Conservation (phyloP, 768 basidiomycete species). For the Suillus ampliporus region DNA sequence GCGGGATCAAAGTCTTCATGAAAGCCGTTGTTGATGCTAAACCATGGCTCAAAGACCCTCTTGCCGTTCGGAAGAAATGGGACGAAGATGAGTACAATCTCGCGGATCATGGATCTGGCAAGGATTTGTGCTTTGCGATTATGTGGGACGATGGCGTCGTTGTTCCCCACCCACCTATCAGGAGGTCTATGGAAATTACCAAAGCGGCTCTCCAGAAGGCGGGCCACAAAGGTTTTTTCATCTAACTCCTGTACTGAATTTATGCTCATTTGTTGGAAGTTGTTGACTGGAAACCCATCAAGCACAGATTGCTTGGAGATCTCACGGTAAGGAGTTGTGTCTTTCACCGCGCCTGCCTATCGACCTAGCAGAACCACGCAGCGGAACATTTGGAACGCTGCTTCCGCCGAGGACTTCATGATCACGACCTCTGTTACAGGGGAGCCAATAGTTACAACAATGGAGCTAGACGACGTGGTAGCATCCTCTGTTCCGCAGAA, state of each 20-base stretch:
- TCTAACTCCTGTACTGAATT: not conserved
- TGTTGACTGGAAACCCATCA: constrained; percentile 68
- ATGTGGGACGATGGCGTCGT: constrained; percentile 71
- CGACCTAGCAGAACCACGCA: constrained; percentile 22
- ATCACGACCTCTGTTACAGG: constrained; percentile 44
- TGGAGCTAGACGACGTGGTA: constrained; percentile 41
- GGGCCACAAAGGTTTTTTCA: constrained; percentile 64
- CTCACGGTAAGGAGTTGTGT: constrained; percentile 44
- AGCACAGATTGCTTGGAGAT: constrained; percentile 53
- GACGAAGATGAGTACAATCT: constrained; percentile 62
- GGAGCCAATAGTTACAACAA: constrained; percentile 60
- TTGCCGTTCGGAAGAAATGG: constrained; percentile 64
- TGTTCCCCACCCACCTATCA: constrained; percentile 67
- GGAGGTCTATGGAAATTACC: constrained; percentile 59
- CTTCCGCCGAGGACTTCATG: constrained; percentile 52
- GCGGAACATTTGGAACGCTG: constrained; percentile 52
- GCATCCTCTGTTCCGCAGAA: constrained; percentile 33
- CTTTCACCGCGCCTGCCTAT: not conserved
- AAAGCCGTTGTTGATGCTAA: constrained; percentile 61
- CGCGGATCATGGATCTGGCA: constrained; percentile 60
- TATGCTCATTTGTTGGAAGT: constrained; percentile 44
- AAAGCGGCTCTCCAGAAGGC: constrained; percentile 61
- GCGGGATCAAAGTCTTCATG: constrained; percentile 69
- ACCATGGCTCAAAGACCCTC: constrained; percentile 74
- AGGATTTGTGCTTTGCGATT: constrained; percentile 59